Percentiles rank a stretch among this genome's conserved stretches.
phyloP scores from a whole-genome alignment of 1,284 basidiomycete genomes.

The Veloboletus limbatus region DNA sequence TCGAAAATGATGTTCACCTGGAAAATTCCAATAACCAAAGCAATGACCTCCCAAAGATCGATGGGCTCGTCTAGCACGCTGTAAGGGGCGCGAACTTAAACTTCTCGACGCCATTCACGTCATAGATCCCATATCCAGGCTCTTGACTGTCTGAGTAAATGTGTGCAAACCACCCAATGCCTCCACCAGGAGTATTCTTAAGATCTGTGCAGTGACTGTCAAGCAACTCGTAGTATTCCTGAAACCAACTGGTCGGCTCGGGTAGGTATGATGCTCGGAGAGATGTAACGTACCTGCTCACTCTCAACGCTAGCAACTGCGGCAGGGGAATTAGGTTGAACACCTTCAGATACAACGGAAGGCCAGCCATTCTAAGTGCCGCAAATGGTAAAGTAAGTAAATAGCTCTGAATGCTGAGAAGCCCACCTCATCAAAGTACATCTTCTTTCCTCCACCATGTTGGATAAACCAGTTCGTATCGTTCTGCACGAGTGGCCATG shows the following conservation, averaged over 20 bases:
- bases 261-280: neutral
- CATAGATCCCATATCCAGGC: slow-evolving; percentile 66
- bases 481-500: slow-evolving; percentile 59
- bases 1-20: too few relatives aligned
- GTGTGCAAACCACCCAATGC: slow-evolving; percentile 79
- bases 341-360: slow-evolving; percentile 53
- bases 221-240: slow-evolving; percentile 57
- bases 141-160: slow-evolving; percentile 67
- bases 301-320: slow-evolving; percentile 58
- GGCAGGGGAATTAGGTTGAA: slow-evolving; percentile 51
- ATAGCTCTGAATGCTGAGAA: neutral
- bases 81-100: slow-evolving; percentile 54
- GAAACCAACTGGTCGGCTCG: slow-evolving; percentile 19
- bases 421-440: slow-evolving; percentile 63
- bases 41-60: neutral
- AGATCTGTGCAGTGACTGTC: slow-evolving; percentile 60
- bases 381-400: neutral
- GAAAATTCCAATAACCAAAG: too few relatives aligned
- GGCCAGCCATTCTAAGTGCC: slow-evolving; percentile 76
- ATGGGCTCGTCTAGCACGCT: slow-evolving; percentile 37
- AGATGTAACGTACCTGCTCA: slow-evolving; percentile 44
- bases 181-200: slow-evolving; percentile 56
- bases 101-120: slow-evolving; percentile 45
- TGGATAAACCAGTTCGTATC: slow-evolving; percentile 64
- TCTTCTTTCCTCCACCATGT: slow-evolving; percentile 64